These are phyloP conservation scores for Pythium plurisporium DNA, from an alignment of 352 stramenopile genomes.

Conservation along the genomic window DNA sequence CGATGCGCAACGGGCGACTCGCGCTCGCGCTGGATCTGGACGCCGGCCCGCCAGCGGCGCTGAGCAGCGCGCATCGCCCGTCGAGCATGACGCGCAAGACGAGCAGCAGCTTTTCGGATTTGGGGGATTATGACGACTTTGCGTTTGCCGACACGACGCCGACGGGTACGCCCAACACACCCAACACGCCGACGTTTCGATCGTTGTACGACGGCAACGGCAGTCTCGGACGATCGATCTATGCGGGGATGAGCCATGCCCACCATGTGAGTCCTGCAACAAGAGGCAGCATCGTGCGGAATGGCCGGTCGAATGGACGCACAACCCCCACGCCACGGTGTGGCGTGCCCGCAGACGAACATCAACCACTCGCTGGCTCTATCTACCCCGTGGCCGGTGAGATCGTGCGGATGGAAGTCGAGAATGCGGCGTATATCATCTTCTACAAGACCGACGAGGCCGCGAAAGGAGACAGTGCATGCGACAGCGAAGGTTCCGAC, in stretches of 20 bases:
- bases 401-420: constrained; percentile 60
- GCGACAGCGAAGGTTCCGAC: constrained; percentile 20
- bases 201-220: constrained; percentile 66
- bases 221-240: constrained; percentile 30
- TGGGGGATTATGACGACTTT: constrained; percentile 84
- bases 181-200: constrained; percentile 52
- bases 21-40: constrained; percentile 66
- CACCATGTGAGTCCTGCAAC: constrained; percentile 26
- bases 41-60: constrained; percentile 47
- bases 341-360: constrained; percentile 51
- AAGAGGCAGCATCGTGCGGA: constrained; percentile 21
- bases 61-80: constrained; percentile 22
- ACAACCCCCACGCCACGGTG: constrained; percentile 58
- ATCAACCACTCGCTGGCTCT: constrained; percentile 50
- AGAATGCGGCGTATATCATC: constrained; percentile 84
- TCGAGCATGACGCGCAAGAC: constrained; percentile 66
- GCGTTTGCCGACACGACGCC: constrained; percentile 61
- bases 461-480: constrained; percentile 33
- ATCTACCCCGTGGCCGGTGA: constrained; percentile 77
- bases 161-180: constrained; percentile 27
- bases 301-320: constrained; percentile 33
- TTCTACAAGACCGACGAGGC: constrained; percentile 80
- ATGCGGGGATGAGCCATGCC: constrained; percentile 45
- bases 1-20: constrained; percentile 26
- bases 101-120: constrained; percentile 84